Evolutionary conservation across 495 filamentous ascomycete genomes (phyloP), one percentile per base, ranked within the genome.

Genomic region (Articulospora tetracladia): DNA sequence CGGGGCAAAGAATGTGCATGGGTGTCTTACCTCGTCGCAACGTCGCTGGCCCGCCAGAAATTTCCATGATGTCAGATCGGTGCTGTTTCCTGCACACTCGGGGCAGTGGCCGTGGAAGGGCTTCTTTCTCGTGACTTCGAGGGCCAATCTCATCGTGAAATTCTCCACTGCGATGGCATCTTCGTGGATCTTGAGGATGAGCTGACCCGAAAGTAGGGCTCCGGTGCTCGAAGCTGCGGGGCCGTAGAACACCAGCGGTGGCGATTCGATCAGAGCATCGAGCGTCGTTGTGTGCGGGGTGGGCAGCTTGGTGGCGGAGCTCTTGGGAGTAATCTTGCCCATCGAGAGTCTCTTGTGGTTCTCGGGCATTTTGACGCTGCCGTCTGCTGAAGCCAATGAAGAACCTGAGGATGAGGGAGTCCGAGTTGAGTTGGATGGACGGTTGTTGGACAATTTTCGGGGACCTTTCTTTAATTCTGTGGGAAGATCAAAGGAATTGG

Each of bases 211-310:
- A 41, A 98, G 83, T 36, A 99, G 74, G 7, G 94, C 92, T 54
- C 94, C 94, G 7, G 86, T 89, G 24, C 92, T 97, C 63, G 80
- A 81, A 50, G 85, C 78, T 1, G 91, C 78, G 8, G 79, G 75
- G 20, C 90, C 92, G 66, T 93, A 92, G 75, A 95, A 87, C 17
- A 97, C 83, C 11, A 93, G 76, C 1, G 94, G 94, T 0, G 94
- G 91, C 1, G 91, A 96, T 75, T 99, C 94, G 57, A 97, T 88
- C 34, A 84, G 77, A 73, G 93, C 84, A 24, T 86, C 82, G 53
- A 97, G 70, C 51, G 82, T 84, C n/a, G 84, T 83, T 6, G 55
- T 41, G 8, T 50, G 68, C 66, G 39, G 70, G 57, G 56, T 69
- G 68, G 39, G 66, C 59, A 47, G 73, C 65, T 53, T 61, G 59